Evolutionary conservation across 768 basidiomycete species (phyloP), one percentile per base, ranked within the genome.

Genomic region (Mycena capillaripes): DNA sequence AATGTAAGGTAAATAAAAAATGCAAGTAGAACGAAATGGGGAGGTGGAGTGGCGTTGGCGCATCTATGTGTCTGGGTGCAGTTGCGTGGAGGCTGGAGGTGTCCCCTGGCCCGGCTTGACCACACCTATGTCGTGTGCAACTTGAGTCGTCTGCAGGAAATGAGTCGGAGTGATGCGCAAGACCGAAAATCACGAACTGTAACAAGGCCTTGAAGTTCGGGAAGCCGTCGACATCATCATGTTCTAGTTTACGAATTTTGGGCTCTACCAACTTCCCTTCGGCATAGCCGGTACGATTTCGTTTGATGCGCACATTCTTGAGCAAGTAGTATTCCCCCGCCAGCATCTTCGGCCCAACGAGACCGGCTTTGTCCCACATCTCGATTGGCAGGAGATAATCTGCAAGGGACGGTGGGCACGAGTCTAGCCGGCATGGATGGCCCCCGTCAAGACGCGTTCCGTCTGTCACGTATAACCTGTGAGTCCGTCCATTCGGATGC

Each of bases 401-500:
- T 4, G 80, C 80, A 38, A 93, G 79, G 29, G 79, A 81, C 8
- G 82, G 76, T 11, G 87, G 83, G 77, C 88, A 91, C 87, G 87
- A 90, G 52, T 79, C 61, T 9, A 83, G 81, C 65, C 83, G 80
- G n/a, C 83, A 72, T 17, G 81, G 76, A 4, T 66, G 66, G 50
- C 84, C 75, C 9, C 73, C 69, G 5, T 80, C 56, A 64, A 89
- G 89, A 48, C 71, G 74, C 8, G 92, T 91, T 76, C 92, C 93
- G 74, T 93, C 92, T 1, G 92, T 93, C 60, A 92, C 90, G 77
- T 89, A 92, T 14, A 93, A 69, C 38, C 80, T 85, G 69, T 86
- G 84, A 7, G 74, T 79, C 40, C 81, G 79, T 23, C 81, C 76
- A 67, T 83, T 86, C 58, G 70, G 30, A 56, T 86, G 82, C 12